A percentile compares a stretch with the other conserved stretches of the same genome.
These are phyloP conservation scores for Aureobasidium sp. DNA, from an alignment of 2,329 filamentous ascomycete genomes.

Conservation along the genomic window DNA sequence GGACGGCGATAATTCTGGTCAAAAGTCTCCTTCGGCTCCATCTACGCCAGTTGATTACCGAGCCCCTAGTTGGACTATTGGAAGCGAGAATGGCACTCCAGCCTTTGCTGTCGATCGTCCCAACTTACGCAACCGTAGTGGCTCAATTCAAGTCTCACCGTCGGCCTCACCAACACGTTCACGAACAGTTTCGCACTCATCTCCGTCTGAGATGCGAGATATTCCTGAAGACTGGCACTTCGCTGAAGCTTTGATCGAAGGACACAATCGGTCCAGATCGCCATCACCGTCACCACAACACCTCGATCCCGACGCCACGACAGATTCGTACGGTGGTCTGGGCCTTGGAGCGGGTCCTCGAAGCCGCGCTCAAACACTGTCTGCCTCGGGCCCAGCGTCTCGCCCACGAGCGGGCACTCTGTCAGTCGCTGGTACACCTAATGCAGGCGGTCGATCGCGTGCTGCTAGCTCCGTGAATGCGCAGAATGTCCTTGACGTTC, in stretches of 20 bases:
- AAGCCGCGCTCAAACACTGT: background rate
- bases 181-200: conserved; percentile 11
- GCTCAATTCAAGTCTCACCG: conserved; percentile 27
- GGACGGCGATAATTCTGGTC: conserved; percentile 21
- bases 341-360: conserved; percentile 1
- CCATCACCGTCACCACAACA: conserved; percentile 19
- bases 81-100: conserved; percentile 24
- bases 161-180: conserved; percentile 20
- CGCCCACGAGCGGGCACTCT: background rate
- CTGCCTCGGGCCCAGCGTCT: background rate
- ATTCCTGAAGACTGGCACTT: conserved; percentile 16
- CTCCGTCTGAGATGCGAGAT: background rate
- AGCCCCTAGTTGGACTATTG: conserved; percentile 30
- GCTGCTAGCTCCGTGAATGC: conserved; percentile 65
- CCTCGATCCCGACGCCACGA: conserved; percentile 1
- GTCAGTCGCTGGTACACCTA: background rate
- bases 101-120: conserved; percentile 15
- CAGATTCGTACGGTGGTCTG: conserved; percentile 4
- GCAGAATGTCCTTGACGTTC: conserved; percentile 71
- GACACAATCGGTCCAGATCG: conserved; percentile 20
- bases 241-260: conserved; percentile 3
- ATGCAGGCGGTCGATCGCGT: conserved; percentile 42
- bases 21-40: conserved; percentile 22
- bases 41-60: conserved; percentile 24
- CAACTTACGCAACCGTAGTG: conserved; percentile 17